These are phyloP conservation scores for Chrysoporthe puriensis DNA, from an alignment of 2,329 filamentous ascomycete species.

Conservation along the genomic window DNA sequence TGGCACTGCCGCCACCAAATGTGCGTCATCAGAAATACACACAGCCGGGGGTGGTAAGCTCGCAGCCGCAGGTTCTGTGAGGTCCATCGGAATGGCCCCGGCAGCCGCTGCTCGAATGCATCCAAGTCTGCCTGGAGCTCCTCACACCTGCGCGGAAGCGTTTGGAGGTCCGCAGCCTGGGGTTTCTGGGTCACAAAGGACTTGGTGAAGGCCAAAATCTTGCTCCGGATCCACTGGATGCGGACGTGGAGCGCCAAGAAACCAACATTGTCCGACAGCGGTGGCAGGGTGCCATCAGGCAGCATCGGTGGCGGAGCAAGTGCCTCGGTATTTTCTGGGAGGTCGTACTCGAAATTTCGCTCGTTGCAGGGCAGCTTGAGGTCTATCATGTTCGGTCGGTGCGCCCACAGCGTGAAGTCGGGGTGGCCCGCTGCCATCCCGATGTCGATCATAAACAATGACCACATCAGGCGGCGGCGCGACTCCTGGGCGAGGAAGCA, in stretches of 20 bases:
- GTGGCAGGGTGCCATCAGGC: slow-evolving; percentile 46
- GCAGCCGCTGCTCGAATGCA: slow-evolving; percentile 56
- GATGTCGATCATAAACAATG: slow-evolving; percentile 52
- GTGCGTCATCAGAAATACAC: slow-evolving; percentile 63
- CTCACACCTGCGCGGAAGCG: slow-evolving; percentile 51
- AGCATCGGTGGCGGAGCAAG: slow-evolving; percentile 49
- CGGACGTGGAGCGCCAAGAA: slow-evolving; percentile 61
- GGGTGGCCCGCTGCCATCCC: slow-evolving; percentile 50
- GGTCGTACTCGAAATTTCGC: slow-evolving; percentile 59
- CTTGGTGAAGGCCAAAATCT: slow-evolving; percentile 58
- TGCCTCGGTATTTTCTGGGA: slow-evolving; percentile 57
- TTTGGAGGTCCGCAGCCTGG: slow-evolving; percentile 43
- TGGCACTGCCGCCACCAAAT: slow-evolving; percentile 63
- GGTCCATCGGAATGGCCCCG: slow-evolving; percentile 60
- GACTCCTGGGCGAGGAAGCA: slow-evolving; percentile 50
- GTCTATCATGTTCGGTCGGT: slow-evolving; percentile 45
- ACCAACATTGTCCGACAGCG: slow-evolving; percentile 56
- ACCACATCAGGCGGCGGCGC: slow-evolving; percentile 52
- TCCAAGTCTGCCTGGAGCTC: slow-evolving; percentile 51
- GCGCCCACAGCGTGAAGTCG: slow-evolving; percentile 51
- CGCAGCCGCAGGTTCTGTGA: slow-evolving; percentile 59
- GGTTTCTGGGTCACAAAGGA: slow-evolving; percentile 47
- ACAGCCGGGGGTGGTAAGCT: slow-evolving; percentile 60
- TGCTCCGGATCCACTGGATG: slow-evolving; percentile 57
- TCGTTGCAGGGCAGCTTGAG: slow-evolving; percentile 55